A percentile compares a stretch with the other conserved stretches of the same genome.
Evolutionary conservation across 1,139 yeast genomes (phyloP).

Genomic region (Debaryomyces sp.): DNA sequence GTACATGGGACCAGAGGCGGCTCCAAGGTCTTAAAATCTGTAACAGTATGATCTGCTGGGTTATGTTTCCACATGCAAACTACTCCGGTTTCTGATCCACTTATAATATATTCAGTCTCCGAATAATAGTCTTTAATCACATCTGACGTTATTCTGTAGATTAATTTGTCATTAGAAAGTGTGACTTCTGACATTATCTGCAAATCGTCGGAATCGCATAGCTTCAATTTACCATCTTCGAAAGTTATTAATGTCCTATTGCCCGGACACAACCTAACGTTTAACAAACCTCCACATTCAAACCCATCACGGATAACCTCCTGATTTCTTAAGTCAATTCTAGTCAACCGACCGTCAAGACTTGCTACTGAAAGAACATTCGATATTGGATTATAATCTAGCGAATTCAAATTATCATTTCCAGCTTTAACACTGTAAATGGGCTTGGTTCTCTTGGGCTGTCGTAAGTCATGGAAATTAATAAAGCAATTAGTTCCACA

Average conservation of each 20-base stretch:
- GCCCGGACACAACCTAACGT: slow-evolving; percentile 6
- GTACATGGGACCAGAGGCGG: background rate
- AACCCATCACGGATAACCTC: slow-evolving; percentile 18
- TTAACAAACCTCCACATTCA: slow-evolving; percentile 11
- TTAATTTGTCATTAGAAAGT: slow-evolving; percentile 1
- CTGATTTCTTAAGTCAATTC: slow-evolving; percentile 31
- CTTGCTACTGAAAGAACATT: slow-evolving; percentile 24
- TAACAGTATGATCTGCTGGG: background rate
- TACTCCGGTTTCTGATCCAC: slow-evolving; percentile 18
- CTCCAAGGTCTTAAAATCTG: background rate
- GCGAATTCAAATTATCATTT: slow-evolving; percentile 31
- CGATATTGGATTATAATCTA: slow-evolving; percentile 17
- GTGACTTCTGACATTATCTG: background rate
- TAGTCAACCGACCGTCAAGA: slow-evolving; percentile 30
- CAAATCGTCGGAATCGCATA: slow-evolving; percentile 10
- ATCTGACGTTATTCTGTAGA: slow-evolving; percentile 12
- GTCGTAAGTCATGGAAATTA: slow-evolving; percentile 17
- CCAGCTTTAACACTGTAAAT: slow-evolving; percentile 21
- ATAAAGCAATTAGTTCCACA: slow-evolving; percentile 26
- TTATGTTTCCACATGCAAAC: slow-evolving; percentile 13
- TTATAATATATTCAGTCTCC: slow-evolving; percentile 12
- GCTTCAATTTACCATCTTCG: slow-evolving; percentile 15
- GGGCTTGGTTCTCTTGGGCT: slow-evolving; percentile 11
- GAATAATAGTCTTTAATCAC: slow-evolving; percentile 13
- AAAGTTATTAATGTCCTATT: slow-evolving; percentile 14